Evolutionary conservation across 176 grass and related monocot species (phyloP).

Genomic region (Raddia guianensis): DNA sequence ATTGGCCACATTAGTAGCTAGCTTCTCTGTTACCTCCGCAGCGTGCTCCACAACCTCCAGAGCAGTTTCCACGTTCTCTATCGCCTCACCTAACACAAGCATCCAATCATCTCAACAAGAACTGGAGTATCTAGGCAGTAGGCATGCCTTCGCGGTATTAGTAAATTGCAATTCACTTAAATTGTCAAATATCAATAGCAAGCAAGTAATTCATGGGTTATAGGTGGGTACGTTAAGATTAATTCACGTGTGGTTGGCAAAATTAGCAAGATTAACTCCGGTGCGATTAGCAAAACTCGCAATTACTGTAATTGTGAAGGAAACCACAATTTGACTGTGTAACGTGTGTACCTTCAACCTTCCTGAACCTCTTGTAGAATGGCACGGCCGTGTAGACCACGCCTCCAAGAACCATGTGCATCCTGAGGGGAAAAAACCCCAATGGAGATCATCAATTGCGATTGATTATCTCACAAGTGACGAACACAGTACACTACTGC

Average conservation of each 20-base stretch:
- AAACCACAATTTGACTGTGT: neutral
- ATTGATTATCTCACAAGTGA: neutral
- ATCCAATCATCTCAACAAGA: neutral
- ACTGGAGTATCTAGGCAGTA: neutral
- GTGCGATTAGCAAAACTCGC: neutral
- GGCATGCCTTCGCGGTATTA: neutral
- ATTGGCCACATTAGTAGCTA: slow-evolving; percentile 53
- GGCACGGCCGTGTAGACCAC: slow-evolving; percentile 55
- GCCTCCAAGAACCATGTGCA: slow-evolving; percentile 51
- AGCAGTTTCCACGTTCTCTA: slow-evolving; percentile 52
- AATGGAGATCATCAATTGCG: neutral
- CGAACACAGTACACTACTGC: neutral
- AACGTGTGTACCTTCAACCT: slow-evolving; percentile 46
- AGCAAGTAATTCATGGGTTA: neutral
- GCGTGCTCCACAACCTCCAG: slow-evolving; percentile 64
- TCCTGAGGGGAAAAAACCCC: slow-evolving; percentile 33
- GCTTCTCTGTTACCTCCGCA: slow-evolving; percentile 67
- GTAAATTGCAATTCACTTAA: neutral
- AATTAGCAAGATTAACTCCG: neutral
- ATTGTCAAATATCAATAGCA: neutral
- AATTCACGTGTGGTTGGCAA: no score
- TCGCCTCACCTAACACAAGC: slow-evolving; percentile 49
- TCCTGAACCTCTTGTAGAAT: slow-evolving; percentile 53
- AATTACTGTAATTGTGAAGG: neutral
- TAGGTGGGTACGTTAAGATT: no score